These are phyloP conservation scores for Euphorbia lathyris DNA, from an alignment of 345 rosid species.

Conservation along the genomic window DNA sequence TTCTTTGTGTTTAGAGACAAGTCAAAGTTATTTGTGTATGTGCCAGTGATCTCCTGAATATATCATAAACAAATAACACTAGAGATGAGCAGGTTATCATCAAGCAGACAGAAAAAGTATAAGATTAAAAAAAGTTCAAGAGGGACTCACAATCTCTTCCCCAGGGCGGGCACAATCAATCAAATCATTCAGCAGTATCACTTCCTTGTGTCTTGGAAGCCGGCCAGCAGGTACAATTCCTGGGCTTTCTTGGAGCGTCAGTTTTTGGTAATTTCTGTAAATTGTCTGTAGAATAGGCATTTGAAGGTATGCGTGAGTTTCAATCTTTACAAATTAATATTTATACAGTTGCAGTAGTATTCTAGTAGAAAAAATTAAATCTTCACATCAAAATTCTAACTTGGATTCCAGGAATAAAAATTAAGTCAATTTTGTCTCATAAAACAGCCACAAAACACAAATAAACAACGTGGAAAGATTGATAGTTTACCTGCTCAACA, in stretches of 20 bases:
- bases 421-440: not conserved
- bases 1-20: constrained; percentile 91
- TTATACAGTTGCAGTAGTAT: not conserved
- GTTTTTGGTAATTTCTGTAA: constrained; percentile 95
- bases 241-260: constrained; percentile 96
- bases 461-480: not conserved
- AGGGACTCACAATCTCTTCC: constrained; percentile 73
- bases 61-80: constrained; percentile 6
- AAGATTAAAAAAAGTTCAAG: constrained; percentile 8
- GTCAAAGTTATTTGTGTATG: constrained; percentile 93
- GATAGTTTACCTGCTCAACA: constrained; percentile 69
- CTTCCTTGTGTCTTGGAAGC: constrained; percentile 99
- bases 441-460: constrained; percentile 1
- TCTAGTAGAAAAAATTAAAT: not conserved
- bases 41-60: constrained; percentile 89
- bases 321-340: not conserved
- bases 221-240: constrained; percentile 99
- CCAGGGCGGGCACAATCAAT: constrained; percentile 98
- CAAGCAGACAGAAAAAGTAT: not conserved
- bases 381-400: not conserved
- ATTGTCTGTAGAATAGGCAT: constrained; percentile 62
- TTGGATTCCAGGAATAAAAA: not conserved
- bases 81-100: constrained; percentile 7
- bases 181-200: constrained; percentile 85
- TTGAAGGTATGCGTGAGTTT: constrained; percentile 1